Evolutionary conservation across 2,329 filamentous ascomycete genomes (phyloP), one percentile per base, ranked within the genome.

Genomic region (Daldinia sp.): DNA sequence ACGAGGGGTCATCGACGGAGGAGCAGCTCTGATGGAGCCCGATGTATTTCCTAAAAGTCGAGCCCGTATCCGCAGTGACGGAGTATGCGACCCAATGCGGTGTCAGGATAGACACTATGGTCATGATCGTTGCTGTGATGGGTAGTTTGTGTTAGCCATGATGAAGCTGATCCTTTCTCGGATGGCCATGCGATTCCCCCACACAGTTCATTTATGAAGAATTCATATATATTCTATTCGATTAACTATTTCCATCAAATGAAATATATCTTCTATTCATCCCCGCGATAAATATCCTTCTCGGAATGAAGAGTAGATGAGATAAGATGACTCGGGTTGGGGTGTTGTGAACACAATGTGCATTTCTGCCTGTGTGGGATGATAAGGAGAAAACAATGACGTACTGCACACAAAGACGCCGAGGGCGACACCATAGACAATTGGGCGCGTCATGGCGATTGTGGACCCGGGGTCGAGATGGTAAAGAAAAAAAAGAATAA

Each of bases 21-120:
- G 90, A 92, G 82, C 95, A 99, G 78, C 89, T 90, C 74, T 87
- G 87, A 81, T 97, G 92, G 51, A 99, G 88, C 66, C 95, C 95
- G 77, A 94, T 89, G 69, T 86, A 87, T 73, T 89, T 87, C 71
- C 82, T 82, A 71, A 85, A 83, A 39, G 78, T 82, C 65, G 81
- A 80, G 75, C 84, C 83, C 39, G 80, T 76, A 57, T 83, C 80
- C 18, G 83, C 83, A 6, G 83, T 83, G 46, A 88, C 86, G 48
- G 85, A 81, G 78, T 88, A 93, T 61, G 86, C 85, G 57, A 94
- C 82, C 92, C 93, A 96, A 79, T 88, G 83, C 15, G 92, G 91
- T 53, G 91, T 84, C 67, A 88, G 81, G 73, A 93, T 91, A 61
- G 91, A 87, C 44, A 88, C 84, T 60, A 94, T 83, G 26, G 91